These are phyloP conservation scores for Penicillium hordei DNA, from an alignment of 2,329 filamentous ascomycete species.

Conservation along the genomic window DNA sequence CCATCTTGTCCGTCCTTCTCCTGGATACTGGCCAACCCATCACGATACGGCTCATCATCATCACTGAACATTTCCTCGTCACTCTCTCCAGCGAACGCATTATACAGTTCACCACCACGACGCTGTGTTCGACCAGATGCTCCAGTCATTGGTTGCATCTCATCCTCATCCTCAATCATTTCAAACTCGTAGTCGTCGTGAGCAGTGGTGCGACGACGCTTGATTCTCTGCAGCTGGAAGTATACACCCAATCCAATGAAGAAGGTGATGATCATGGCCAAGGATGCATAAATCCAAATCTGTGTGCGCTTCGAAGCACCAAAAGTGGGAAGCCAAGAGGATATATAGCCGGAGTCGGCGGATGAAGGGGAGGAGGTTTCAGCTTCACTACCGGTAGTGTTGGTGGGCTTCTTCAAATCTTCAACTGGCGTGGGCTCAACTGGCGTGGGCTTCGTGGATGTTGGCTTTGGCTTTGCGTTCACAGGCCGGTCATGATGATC, in stretches of 20 bases:
- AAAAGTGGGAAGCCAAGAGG: slow-evolving; percentile 86
- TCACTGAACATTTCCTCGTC: slow-evolving; percentile 66
- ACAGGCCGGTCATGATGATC: slow-evolving; percentile 67
- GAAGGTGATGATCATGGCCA: slow-evolving; percentile 82
- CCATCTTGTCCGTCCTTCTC: slow-evolving; percentile 23
- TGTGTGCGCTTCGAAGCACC: slow-evolving; percentile 83
- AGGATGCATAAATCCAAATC: slow-evolving; percentile 87
- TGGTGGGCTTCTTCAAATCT: slow-evolving; percentile 29
- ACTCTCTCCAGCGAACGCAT: slow-evolving; percentile 93
- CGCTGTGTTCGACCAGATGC: slow-evolving; percentile 55
- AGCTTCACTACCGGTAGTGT: slow-evolving; percentile 22
- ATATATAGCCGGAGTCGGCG: slow-evolving; percentile 60
- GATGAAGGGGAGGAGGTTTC: slow-evolving; percentile 28
- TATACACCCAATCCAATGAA: slow-evolving; percentile 78
- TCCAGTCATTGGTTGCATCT: slow-evolving; percentile 44
- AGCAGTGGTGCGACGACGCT: slow-evolving; percentile 69
- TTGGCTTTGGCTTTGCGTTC: slow-evolving; percentile 56
- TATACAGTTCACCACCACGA: slow-evolving; percentile 84
- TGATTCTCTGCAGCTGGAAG: slow-evolving; percentile 75
- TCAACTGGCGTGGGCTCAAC: slow-evolving; percentile 19
- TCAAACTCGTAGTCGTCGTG: slow-evolving; percentile 92
- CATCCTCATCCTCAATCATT: slow-evolving; percentile 80
- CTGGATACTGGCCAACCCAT: slow-evolving; percentile 26
- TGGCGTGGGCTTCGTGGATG: slow-evolving; percentile 16
- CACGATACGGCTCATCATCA: slow-evolving; percentile 39